Conservation (phyloP, 2,329 filamentous ascomycete genomes). For the Teratosphaeriaceae sp. region DNA sequence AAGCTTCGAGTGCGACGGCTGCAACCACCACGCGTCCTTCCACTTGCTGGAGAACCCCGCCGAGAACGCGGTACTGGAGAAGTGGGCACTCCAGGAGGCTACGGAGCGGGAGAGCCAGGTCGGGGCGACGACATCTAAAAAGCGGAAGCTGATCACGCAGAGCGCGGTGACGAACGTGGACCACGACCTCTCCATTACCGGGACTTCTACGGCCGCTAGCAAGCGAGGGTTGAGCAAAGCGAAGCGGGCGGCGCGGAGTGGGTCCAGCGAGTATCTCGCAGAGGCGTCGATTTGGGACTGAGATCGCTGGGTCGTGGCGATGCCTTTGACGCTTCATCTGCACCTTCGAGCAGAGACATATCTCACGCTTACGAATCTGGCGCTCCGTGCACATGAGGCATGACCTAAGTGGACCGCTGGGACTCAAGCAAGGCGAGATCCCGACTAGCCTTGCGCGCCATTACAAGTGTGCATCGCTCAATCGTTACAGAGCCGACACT, state of each 20-base stretch:
- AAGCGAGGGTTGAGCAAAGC: neutral
- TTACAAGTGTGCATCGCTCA: too few species aligned
- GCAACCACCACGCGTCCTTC: constrained; percentile 49
- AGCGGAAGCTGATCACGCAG: constrained; percentile 15
- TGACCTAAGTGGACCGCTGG: too few species aligned
- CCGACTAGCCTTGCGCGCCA: too few species aligned
- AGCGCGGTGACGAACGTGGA: neutral
- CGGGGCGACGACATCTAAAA: constrained; percentile 18
- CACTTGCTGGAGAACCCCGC: constrained; percentile 47
- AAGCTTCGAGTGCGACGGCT: constrained; percentile 51
- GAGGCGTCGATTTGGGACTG: neutral
- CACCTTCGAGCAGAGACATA: too few species aligned
- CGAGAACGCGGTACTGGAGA: constrained; percentile 42
- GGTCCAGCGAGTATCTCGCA: neutral
- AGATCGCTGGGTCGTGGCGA: neutral
- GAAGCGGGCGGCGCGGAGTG: neutral
- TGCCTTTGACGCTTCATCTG: too few species aligned
- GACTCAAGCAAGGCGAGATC: too few species aligned
- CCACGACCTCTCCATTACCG: neutral
- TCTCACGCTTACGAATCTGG: too few species aligned
- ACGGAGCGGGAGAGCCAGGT: constrained; percentile 7
- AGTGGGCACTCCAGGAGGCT: constrained; percentile 38
- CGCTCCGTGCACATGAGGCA: too few species aligned
- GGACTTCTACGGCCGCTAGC: neutral
- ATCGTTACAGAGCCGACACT: too few species aligned